Evolutionary conservation across 331 rosid species (phyloP).

Genomic region (Acacia concinna): DNA sequence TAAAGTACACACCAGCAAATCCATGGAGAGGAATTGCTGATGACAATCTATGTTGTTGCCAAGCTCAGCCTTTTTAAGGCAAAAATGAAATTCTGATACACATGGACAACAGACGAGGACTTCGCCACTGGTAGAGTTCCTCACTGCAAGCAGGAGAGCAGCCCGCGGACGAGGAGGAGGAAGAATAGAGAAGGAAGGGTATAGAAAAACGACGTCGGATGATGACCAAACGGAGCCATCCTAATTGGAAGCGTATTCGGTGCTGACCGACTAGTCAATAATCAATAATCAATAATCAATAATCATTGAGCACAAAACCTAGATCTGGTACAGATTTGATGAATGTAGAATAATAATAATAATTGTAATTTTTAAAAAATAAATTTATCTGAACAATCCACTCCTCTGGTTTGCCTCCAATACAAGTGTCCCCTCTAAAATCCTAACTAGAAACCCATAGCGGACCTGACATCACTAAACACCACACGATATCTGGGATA

Average conservation of each 20-base stretch:
- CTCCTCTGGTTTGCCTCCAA: too few relatives aligned
- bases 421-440: too few relatives aligned
- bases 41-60: background rate
- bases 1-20: constrained; percentile 38
- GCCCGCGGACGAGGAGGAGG: background rate
- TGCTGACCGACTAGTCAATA: background rate
- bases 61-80: background rate
- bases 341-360: too few relatives aligned
- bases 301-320: background rate
- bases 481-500: too few relatives aligned
- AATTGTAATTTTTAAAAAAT: too few relatives aligned
- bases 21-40: constrained; percentile 30
- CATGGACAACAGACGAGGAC: background rate
- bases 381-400: too few relatives aligned
- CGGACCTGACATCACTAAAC: too few relatives aligned
- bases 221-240: background rate
- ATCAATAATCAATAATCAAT: background rate
- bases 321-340: background rate
- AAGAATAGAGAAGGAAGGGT: background rate
- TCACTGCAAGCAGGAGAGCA: too few relatives aligned
- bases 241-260: background rate
- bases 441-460: too few relatives aligned
- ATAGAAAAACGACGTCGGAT: background rate
- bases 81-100: background rate
- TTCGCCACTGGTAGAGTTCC: background rate